Evolutionary conservation across 108 stramenopile species (phyloP), one percentile per base, ranked within the genome.

Genomic region (Conticribra guillardii): DNA sequence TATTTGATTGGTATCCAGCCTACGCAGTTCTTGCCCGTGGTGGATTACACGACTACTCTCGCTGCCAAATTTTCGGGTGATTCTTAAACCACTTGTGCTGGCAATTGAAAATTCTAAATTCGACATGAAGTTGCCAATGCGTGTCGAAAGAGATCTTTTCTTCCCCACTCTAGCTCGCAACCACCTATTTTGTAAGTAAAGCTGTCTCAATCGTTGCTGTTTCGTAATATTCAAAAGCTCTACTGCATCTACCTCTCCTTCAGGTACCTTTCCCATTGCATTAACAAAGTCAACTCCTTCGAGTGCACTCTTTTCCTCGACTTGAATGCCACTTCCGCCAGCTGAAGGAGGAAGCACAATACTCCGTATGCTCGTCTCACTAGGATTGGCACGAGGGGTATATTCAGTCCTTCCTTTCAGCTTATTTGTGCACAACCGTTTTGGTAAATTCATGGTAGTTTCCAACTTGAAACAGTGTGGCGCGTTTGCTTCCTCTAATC

Each of bases 381-480:
- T 57, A 33, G 82, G 78, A 51, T 94, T 84, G 11, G 83, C 86
- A 49, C 93, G 75, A 18, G 93, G 93, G 11, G 93, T 94, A 61
- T 82, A 82, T 41, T 89, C 84, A 18, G 88, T 89, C 18, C 73
- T 67, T 3, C 84, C 85, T 54, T 85, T 82, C 83, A 91, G 73
- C 41, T 81, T 81, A 32, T 73, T 83, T 15, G 34, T 73, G 47
- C 91, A 89, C 34, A 88, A 22, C 32, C 89, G 59, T 34, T 54
- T 24, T n/a, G 89, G 86, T 0, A 87, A 54, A 29, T 77, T 50
- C 54, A 69, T 56, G 22, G 33, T 51, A 1, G 37, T 61, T 26
- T 64, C 27, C 17, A 77, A 62, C 37, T 69, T 52, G 47, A 69
- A 77, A 26, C 67, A 77, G 58, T 77, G 76, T 18, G 76, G 76